Evolutionary conservation across 192 early-diverging fungal species (phyloP), one percentile per base, ranked within the genome.

Genomic region (Martensiomyces pterosporus): DNA sequence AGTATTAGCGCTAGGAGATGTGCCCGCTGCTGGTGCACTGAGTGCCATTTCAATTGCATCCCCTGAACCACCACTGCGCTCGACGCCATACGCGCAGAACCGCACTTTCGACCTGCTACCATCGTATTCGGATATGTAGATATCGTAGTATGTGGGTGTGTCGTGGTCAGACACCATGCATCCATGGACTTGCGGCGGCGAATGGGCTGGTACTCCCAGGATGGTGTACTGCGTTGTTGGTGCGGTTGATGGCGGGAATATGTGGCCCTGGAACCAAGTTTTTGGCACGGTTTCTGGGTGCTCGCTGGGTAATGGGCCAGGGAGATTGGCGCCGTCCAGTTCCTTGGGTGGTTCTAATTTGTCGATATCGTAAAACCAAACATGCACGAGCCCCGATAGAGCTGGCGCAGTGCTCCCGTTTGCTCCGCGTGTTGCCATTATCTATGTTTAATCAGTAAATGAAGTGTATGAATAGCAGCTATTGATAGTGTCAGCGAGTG

Each of bases 211-310:
- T 14, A 67, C 56, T 2, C 56, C 64, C 10, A 58, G 23, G 5
- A 67, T 23, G 9, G 56, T 33, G 29, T 54, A 51, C 26, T 67
- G 64, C 22, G 23, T 24, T 9, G 35, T 9, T 16, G 15, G 18
- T 5, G 6, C 12, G 14, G 19, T n/a, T 17, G 15, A 38, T 13
- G 14, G 25, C 3, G 24, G 12, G 9, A 57, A 19, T 4, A 67
- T 27, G 37, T 67, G 64, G n/a, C 64, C 64, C 21, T 67, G 64
- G 25, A 67, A 50, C 64, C 64, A 67, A n/a, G n/a, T n/a, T n/a
- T n/a, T n/a, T n/a, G n/a, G n/a, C n/a, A n/a, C n/a, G n/a, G n/a
- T n/a, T n/a, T n/a, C n/a, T n/a, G n/a, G n/a, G n/a, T n/a, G n/a
- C n/a, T n/a, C n/a, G n/a, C n/a, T n/a, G n/a, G n/a, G n/a, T n/a